These are phyloP conservation scores for Pterocarpus macrocarpus DNA, from an alignment of 306 rosid species.

Conservation along the genomic window DNA sequence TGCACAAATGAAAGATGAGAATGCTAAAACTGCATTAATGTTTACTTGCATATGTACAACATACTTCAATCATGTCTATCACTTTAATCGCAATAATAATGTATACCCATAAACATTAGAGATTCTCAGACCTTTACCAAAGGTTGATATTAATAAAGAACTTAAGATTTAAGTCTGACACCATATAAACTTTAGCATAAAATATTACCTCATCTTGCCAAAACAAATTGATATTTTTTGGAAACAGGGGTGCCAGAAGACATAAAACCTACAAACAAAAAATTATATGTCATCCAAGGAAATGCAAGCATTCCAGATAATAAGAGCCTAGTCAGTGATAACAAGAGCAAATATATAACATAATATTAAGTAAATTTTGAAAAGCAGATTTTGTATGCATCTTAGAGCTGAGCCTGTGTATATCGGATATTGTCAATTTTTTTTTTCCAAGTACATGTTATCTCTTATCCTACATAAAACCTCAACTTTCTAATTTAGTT, in stretches of 20 bases:
- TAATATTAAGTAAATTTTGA: constrained; percentile 1
- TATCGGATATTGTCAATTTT: not conserved
- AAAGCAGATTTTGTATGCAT: constrained; percentile 29
- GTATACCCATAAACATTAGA: constrained; percentile 5
- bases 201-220: constrained; percentile 97
- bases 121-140: constrained; percentile 34
- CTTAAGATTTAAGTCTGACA: constrained; percentile 24
- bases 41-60: constrained; percentile 14
- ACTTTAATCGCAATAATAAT: constrained; percentile 10
- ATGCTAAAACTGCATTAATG: constrained; percentile 1
- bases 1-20: constrained; percentile 26
- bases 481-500: constrained; percentile 20
- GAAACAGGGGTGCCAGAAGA: constrained; percentile 88
- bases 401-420: constrained; percentile 13
- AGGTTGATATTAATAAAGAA: constrained; percentile 20
- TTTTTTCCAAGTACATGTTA: not conserved
- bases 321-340: not conserved
- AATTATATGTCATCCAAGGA: constrained; percentile 42
- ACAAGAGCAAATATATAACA: constrained; percentile 32
- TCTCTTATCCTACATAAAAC: not conserved
- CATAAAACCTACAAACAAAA: constrained; percentile 77
- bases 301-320: constrained; percentile 28
- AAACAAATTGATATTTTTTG: constrained; percentile 78
- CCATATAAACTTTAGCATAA: constrained; percentile 27
- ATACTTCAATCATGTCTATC: not conserved